phyloP scores from a whole-genome alignment of 2,329 filamentous ascomycete genomes.

The Nemania sp. region DNA sequence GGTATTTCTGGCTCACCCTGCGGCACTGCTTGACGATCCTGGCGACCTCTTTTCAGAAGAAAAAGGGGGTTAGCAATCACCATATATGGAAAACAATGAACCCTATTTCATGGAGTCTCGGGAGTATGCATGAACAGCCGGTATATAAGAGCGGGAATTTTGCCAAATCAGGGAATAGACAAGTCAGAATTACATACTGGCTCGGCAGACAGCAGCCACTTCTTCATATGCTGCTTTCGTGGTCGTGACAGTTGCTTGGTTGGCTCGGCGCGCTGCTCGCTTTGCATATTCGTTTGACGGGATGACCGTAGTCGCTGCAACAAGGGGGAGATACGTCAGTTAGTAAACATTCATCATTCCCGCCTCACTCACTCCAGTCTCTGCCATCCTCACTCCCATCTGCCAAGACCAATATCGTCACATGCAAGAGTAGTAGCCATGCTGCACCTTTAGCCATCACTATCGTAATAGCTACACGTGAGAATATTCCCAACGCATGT shows the following conservation, averaged over 20 bases:
- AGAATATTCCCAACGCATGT: background rate
- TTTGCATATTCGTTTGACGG: constrained; percentile 69
- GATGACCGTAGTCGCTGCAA: constrained; percentile 65
- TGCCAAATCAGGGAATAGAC: no score
- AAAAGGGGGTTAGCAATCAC: no score
- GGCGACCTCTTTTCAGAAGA: no score
- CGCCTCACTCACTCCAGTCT: no score
- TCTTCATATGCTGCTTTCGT: constrained; percentile 72
- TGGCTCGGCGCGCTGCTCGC: constrained; percentile 59
- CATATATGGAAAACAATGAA: no score
- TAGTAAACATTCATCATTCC: background rate
- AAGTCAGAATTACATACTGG: no score
- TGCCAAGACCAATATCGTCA: no score
- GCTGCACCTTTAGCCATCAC: no score
- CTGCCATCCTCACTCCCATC: background rate
- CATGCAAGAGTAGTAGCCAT: no score
- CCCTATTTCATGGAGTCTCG: no score
- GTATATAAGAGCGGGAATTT: no score
- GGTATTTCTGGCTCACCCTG: constrained; percentile 81
- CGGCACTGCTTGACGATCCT: constrained; percentile 69
- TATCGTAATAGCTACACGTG: background rate
- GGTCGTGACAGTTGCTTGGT: constrained; percentile 54
- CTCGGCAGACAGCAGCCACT: constrained; percentile 68
- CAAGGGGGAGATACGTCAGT: background rate
- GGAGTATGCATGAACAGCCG: no score